These are phyloP conservation scores for Rasamsonia emersonii DNA, from an alignment of 2,329 filamentous ascomycete genomes.

Conservation along the genomic window DNA sequence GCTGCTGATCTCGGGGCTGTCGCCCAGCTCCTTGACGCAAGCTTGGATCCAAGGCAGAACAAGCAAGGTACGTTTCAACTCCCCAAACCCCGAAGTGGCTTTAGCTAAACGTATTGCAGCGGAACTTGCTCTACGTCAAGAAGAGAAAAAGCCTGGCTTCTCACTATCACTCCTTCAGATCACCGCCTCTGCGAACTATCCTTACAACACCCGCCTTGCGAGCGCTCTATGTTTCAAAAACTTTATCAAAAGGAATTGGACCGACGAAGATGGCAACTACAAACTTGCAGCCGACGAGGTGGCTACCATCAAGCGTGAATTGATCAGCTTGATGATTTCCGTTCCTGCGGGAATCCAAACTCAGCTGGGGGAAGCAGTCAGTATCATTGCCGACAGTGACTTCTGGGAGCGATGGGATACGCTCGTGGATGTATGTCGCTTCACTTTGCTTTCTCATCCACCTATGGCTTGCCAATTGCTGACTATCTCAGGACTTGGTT, in stretches of 20 bases:
- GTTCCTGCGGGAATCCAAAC: slow-evolving; percentile 81
- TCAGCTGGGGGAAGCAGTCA: slow-evolving; percentile 93
- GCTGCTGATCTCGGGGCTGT: slow-evolving; percentile 54
- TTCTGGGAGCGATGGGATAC: slow-evolving; percentile 96
- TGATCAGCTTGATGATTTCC: slow-evolving; percentile 93
- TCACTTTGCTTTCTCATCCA: neutral
- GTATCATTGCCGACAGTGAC: slow-evolving; percentile 94
- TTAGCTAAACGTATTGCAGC: slow-evolving; percentile 44
- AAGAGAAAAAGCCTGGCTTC: slow-evolving; percentile 78
- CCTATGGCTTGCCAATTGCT: slow-evolving; percentile 8
- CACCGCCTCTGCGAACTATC: slow-evolving; percentile 65
- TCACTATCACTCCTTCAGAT: slow-evolving; percentile 84
- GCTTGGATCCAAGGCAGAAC: slow-evolving; percentile 76
- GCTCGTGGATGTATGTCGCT: slow-evolving; percentile 61
- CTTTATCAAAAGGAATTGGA: slow-evolving; percentile 90
- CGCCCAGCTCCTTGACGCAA: slow-evolving; percentile 80
- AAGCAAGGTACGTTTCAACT: slow-evolving; percentile 64
- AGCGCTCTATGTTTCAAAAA: slow-evolving; percentile 97
- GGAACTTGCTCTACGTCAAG: slow-evolving; percentile 67
- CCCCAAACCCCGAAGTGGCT: neutral
- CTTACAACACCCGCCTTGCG: slow-evolving; percentile 71
- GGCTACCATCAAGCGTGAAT: slow-evolving; percentile 80
- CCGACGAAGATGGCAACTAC: slow-evolving; percentile 91
- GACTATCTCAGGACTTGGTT: slow-evolving; percentile 61
- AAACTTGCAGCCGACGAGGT: slow-evolving; percentile 79